Conservation (phyloP, 1,284 basidiomycete species). For the Puccinia coronata region DNA sequence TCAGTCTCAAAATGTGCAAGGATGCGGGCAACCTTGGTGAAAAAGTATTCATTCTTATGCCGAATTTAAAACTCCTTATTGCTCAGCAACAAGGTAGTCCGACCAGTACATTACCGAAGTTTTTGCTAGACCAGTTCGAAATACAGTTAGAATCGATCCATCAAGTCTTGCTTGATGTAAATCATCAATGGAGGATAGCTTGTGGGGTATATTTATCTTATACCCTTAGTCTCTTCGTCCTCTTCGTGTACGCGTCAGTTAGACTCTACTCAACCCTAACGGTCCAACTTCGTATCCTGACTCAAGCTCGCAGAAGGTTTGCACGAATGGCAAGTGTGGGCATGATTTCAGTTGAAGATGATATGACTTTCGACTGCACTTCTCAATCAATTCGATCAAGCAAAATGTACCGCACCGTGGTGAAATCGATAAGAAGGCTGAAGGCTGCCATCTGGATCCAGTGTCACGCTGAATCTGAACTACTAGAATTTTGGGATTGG, state of each 20-base stretch:
- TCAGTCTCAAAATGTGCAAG: background rate
- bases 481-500: constrained; percentile 11
- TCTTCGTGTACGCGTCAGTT: constrained; percentile 14
- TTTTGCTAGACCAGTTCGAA: background rate
- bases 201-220: constrained; percentile 6
- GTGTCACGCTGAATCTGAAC: background rate
- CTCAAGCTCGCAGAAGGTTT: constrained; percentile 18
- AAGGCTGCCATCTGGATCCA: background rate
- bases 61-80: background rate
- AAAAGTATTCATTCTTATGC: background rate
- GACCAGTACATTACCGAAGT: background rate
- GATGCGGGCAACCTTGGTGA: background rate
- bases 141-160: background rate
- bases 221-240: background rate
- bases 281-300: constrained; percentile 1
- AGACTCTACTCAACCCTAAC: constrained; percentile 20
- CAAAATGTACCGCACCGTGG: background rate
- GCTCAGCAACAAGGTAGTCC: background rate
- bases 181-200: constrained; percentile 8
- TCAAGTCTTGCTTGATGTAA: background rate
- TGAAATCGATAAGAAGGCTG: background rate
- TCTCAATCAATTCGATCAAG: background rate
- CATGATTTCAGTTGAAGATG: constrained; percentile 9
- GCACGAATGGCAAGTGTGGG: constrained; percentile 25
- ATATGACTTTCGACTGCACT: background rate